Percentiles rank a stretch among this genome's conserved stretches.
Conservation (phyloP, 805 yeast species). For the Hyphopichia homilentoma region DNA sequence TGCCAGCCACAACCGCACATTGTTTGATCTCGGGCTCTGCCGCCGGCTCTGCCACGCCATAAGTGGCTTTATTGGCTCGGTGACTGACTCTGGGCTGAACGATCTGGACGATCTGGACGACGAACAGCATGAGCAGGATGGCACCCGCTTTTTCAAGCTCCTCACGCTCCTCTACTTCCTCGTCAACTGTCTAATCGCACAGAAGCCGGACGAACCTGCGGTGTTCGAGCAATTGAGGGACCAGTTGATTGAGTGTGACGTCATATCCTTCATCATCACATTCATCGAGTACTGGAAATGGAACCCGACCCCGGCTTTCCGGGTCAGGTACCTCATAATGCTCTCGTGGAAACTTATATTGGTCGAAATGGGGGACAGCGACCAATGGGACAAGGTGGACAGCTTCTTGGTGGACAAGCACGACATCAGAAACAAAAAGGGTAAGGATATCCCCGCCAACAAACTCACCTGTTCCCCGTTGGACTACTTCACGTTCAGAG, state of each 20-base stretch:
- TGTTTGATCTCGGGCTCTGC: conserved; percentile 5
- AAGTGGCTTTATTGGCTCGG: conserved; percentile 2
- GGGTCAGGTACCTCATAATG: conserved; percentile 54
- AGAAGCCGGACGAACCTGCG: too few species aligned
- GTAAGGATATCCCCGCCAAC: conserved; percentile 16
- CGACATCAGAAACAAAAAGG: conserved; percentile 24
- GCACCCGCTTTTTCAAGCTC: conserved; percentile 20
- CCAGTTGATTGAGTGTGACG: conserved; percentile 24
- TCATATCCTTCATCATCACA: conserved; percentile 43
- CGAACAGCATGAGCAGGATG: not conserved
- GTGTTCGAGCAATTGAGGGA: too few species aligned
- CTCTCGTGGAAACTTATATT: conserved; percentile 52
- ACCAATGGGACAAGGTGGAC: conserved; percentile 40
- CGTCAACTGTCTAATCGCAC: too few species aligned
- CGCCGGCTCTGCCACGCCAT: conserved; percentile 5
- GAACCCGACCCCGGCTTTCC: conserved; percentile 35
- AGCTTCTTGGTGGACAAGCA: conserved; percentile 41
- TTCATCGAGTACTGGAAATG: conserved; percentile 69
- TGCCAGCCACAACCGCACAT: conserved; percentile 6
- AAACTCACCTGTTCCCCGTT: conserved; percentile 64
- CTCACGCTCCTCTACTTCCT: conserved; percentile 35
- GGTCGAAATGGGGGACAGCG: conserved; percentile 60
- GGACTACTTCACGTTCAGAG: conserved; percentile 79
- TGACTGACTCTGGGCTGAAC: not conserved
- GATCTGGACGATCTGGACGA: not conserved